These are phyloP conservation scores for Verticillium zaregamsianum DNA, from an alignment of 2,329 filamentous ascomycete species.

Conservation along the genomic window DNA sequence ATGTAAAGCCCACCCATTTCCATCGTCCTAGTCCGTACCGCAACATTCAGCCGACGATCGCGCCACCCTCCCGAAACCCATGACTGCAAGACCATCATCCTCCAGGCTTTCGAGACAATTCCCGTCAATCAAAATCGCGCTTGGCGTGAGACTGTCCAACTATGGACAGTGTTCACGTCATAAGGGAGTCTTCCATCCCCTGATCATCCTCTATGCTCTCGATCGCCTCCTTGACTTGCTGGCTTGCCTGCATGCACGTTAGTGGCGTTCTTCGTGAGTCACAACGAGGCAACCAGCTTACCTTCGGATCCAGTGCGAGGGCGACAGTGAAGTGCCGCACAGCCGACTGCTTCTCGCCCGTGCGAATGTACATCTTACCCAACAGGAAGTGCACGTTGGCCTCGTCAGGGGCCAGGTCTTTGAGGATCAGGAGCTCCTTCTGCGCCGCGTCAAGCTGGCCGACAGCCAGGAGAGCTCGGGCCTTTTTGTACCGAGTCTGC, in stretches of 20 bases:
- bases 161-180: constrained; percentile 36
- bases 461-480: constrained; percentile 76
- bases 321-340: constrained; percentile 93
- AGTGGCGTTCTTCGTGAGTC: constrained; percentile 13
- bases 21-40: not conserved
- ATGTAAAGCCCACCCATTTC: not conserved
- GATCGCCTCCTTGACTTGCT: constrained; percentile 94
- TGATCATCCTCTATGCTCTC: constrained; percentile 83
- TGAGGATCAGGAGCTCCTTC: constrained; percentile 79
- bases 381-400: constrained; percentile 94
- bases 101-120: too few species aligned
- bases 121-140: not conserved
- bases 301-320: constrained; percentile 93
- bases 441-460: constrained; percentile 68
- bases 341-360: constrained; percentile 72
- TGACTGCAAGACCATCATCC: not conserved
- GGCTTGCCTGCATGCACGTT: constrained; percentile 62
- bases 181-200: constrained; percentile 64
- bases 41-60: not conserved
- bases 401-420: constrained; percentile 89
- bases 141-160: not conserved
- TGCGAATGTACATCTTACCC: constrained; percentile 73
- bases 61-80: not conserved
- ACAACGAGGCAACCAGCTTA: constrained; percentile 34
- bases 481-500: constrained; percentile 89